Conservation (phyloP, 1,139 yeast genomes). For the Blastobotrys indianensis region DNA sequence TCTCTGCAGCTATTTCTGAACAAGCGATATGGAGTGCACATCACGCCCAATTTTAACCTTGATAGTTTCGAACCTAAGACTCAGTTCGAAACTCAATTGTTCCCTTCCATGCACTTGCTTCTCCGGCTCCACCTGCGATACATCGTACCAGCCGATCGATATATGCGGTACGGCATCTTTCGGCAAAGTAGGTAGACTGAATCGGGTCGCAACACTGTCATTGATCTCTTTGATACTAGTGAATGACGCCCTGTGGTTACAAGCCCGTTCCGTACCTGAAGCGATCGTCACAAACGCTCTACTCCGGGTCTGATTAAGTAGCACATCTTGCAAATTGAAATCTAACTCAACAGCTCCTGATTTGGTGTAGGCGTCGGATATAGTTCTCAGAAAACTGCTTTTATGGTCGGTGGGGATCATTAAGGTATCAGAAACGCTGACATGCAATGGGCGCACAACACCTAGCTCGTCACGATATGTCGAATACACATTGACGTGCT, state of each 20-base stretch:
- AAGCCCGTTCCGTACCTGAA: no score
- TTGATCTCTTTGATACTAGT: no score
- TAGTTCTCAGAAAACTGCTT: slow-evolving; percentile 15
- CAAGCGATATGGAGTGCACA: slow-evolving; percentile 11
- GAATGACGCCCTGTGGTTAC: no score
- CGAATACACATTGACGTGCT: slow-evolving; percentile 20
- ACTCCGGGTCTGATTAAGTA: slow-evolving; percentile 8
- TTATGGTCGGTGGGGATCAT: slow-evolving; percentile 24
- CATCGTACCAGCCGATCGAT: slow-evolving; percentile 23
- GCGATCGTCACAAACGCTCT: slow-evolving; percentile 11
- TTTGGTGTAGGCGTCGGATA: no score
- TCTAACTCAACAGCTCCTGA: no score
- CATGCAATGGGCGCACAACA: slow-evolving; percentile 29
- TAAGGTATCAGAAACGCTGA: slow-evolving; percentile 32
- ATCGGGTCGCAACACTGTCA: no score
- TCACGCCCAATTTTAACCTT: slow-evolving; percentile 21
- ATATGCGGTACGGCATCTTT: slow-evolving; percentile 17
- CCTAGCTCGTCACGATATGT: slow-evolving; percentile 25
- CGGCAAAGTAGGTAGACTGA: no score
- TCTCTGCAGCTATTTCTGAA: not conserved
- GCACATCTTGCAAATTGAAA: no score
- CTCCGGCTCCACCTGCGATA: not conserved
- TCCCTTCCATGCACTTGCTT: not conserved
- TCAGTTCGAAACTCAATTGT: not conserved
- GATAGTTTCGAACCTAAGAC: slow-evolving; percentile 9